A percentile compares a stretch with the other conserved stretches of the same genome.
Conservation (phyloP, 192 early-diverging fungal genomes). For the Thoreauomyces humboldtii region DNA sequence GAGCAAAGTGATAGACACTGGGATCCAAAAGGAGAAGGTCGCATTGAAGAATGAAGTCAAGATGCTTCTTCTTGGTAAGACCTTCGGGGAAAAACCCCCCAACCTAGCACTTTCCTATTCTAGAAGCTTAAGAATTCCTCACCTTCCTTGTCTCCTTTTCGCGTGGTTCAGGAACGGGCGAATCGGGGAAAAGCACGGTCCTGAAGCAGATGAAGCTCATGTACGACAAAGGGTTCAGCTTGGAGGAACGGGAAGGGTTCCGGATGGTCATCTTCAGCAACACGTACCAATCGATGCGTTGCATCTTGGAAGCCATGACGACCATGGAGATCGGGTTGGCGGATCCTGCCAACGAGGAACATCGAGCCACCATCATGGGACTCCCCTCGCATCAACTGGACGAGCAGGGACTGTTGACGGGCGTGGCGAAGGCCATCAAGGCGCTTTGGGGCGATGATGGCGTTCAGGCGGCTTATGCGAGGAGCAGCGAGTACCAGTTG, state of each 20-base stretch:
- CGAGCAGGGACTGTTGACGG: constrained; percentile 76
- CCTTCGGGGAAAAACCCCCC: no score
- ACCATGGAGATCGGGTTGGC: constrained; percentile 72
- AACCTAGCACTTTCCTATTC: no score
- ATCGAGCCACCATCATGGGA: constrained; percentile 74
- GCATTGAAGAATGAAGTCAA: no score
- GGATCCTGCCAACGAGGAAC: constrained; percentile 64
- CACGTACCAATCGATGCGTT: constrained; percentile 89
- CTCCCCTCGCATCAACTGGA: constrained; percentile 76
- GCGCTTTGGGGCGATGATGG: constrained; percentile 82
- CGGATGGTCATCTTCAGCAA: constrained; percentile 94
- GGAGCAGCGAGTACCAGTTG: constrained; percentile 89
- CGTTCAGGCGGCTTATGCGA: constrained; percentile 77
- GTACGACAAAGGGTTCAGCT: constrained; percentile 86
- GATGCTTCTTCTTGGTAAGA: no score
- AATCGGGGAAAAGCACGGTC: constrained; percentile 96
- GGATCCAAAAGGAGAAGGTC: no score
- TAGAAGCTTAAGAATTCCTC: no score
- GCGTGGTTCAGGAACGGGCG: constrained; percentile 75
- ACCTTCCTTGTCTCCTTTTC: background rate
- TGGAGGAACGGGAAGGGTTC: constrained; percentile 86
- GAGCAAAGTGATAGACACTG: no score
- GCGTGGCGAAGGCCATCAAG: constrained; percentile 75
- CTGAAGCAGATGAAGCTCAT: constrained; percentile 99
- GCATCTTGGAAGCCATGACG: constrained; percentile 92